phyloP scores from a whole-genome alignment of 2,329 filamentous ascomycete species.

The Aciculosporium take region DNA sequence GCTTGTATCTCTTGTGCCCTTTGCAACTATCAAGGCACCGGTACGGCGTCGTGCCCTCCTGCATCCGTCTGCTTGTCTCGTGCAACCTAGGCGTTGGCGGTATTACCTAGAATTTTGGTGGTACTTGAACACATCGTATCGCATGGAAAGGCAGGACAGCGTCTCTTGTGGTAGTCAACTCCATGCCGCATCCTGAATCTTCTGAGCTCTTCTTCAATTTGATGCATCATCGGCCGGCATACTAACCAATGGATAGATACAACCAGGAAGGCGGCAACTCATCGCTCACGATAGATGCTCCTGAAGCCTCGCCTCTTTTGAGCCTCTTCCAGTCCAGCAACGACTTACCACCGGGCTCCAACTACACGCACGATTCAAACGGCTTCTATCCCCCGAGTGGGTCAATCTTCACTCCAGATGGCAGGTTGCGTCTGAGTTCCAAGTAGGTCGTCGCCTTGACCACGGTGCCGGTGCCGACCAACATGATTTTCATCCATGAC shows the following conservation, averaged over 20 bases:
- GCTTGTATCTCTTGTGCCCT: conserved; percentile 1
- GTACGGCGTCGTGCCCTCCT: conserved; percentile 4
- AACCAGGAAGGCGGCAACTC: conserved; percentile 38
- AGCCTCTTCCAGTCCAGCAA: conserved; percentile 34
- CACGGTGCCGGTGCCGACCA: conserved; percentile 1
- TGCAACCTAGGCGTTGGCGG: conserved; percentile 31
- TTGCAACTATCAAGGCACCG: conserved; percentile 4
- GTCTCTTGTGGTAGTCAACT: conserved; percentile 17
- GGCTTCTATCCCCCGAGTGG: conserved; percentile 31
- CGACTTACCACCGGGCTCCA: conserved; percentile 29
- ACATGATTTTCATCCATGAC: not conserved
- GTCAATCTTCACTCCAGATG: conserved; percentile 36
- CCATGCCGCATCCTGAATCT: conserved; percentile 5
- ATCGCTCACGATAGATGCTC: conserved; percentile 39
- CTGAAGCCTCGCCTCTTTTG: conserved; percentile 36
- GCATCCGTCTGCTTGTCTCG: conserved; percentile 14
- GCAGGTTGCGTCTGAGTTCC: conserved; percentile 38
- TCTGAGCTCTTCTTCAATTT: conserved; percentile 4
- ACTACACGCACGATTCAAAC: conserved; percentile 35
- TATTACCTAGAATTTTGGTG: conserved; percentile 23
- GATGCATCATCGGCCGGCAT: conserved; percentile 5
- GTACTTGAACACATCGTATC: conserved; percentile 16
- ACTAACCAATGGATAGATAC: conserved; percentile 29
- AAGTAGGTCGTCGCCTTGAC: conserved; percentile 32
- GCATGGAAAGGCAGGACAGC: conserved; percentile 23